Percentiles rank a stretch among this genome's conserved stretches.
Conservation (phyloP, 2,329 filamentous ascomycete genomes). For the Metarhizium album region DNA sequence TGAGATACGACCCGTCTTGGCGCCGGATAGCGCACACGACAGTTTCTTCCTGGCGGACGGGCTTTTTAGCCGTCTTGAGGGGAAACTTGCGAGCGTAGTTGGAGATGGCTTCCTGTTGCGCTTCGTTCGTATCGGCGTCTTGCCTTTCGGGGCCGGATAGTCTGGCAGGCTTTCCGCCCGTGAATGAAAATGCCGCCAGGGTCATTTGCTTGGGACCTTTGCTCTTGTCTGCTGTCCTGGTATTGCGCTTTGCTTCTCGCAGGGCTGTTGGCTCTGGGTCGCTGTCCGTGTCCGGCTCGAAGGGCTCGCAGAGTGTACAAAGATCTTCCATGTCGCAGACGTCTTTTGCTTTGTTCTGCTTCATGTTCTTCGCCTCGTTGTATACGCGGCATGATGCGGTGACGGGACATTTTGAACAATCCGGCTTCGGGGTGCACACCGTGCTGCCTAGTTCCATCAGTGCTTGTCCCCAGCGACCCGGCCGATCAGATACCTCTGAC, state of each 20-base stretch:
- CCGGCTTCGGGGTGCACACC: slow-evolving; percentile 47
- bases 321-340: slow-evolving; percentile 38
- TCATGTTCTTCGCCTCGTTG: slow-evolving; percentile 28
- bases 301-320: slow-evolving; percentile 37
- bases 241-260: not conserved
- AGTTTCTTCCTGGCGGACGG: slow-evolving; percentile 39
- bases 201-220: slow-evolving; percentile 19
- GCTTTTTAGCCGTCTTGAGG: slow-evolving; percentile 39
- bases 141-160: not conserved
- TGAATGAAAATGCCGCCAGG: slow-evolving; percentile 26
- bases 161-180: slow-evolving; percentile 7
- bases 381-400: slow-evolving; percentile 40
- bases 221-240: slow-evolving; percentile 6
- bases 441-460: slow-evolving; percentile 57
- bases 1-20: slow-evolving; percentile 32
- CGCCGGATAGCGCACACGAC: slow-evolving; percentile 42
- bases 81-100: slow-evolving; percentile 41
- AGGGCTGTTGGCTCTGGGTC: slow-evolving; percentile 12
- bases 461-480: slow-evolving; percentile 52
- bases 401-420: slow-evolving; percentile 41
- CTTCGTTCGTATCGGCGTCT: slow-evolving; percentile 4
- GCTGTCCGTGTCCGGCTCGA: slow-evolving; percentile 24
- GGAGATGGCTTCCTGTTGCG: slow-evolving; percentile 26
- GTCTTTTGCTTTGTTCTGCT: slow-evolving; percentile 14
- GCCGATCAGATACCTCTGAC: slow-evolving; percentile 28